Percentiles rank a stretch among this genome's conserved stretches.
phyloP scores from a whole-genome alignment of 1,284 basidiomycete species.

The Ceratobasidium sp. region DNA sequence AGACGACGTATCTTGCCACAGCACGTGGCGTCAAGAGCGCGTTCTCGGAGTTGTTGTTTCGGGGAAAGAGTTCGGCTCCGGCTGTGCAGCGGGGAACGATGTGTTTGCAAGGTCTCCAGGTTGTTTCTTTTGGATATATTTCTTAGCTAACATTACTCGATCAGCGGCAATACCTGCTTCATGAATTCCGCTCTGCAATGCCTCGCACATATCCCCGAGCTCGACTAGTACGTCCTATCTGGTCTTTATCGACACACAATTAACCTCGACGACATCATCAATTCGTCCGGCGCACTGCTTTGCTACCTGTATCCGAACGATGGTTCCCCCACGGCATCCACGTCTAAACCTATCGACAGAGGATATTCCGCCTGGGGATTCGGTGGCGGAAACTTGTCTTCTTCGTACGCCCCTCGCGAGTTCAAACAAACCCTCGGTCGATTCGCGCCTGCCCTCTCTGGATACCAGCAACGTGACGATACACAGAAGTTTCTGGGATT shows the following conservation, averaged over 20 bases:
- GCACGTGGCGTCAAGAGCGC: neutral
- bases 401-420: slow-evolving; percentile 86
- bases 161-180: slow-evolving; percentile 92
- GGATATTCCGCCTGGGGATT: slow-evolving; percentile 37
- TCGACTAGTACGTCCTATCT: slow-evolving; percentile 92
- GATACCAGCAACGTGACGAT: slow-evolving; percentile 71
- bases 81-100: slow-evolving; percentile 70
- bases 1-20: slow-evolving; percentile 26
- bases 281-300: slow-evolving; percentile 88
- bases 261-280: slow-evolving; percentile 94
- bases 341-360: slow-evolving; percentile 46
- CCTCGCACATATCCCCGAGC: slow-evolving; percentile 90
- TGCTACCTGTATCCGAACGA: slow-evolving; percentile 75
- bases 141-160: slow-evolving; percentile 25
- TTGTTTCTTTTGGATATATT: slow-evolving; percentile 48
- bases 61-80: slow-evolving; percentile 33
- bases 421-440: slow-evolving; percentile 84
- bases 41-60: slow-evolving; percentile 11
- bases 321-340: slow-evolving; percentile 52
- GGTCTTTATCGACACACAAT: slow-evolving; percentile 89
- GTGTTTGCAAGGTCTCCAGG: slow-evolving; percentile 87
- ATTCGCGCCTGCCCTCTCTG: slow-evolving; percentile 70
- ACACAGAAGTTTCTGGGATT: slow-evolving; percentile 72
- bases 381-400: slow-evolving; percentile 56
- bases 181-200: slow-evolving; percentile 99